phyloP scores from a whole-genome alignment of 2,329 filamentous ascomycete species.

The Acrodontium crateriforme region DNA sequence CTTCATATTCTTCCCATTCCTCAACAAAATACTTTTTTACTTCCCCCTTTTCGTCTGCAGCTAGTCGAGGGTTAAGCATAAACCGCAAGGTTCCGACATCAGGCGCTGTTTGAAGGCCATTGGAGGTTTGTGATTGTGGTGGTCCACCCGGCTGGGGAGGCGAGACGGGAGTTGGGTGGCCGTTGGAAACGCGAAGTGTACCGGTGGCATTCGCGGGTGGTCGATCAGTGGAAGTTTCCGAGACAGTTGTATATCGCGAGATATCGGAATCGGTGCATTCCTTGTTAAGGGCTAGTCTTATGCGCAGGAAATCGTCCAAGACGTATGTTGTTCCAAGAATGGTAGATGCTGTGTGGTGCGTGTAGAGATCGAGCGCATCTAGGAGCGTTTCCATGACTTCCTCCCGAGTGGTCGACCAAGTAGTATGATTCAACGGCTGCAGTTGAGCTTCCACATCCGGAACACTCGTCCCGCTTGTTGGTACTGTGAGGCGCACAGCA shows the following conservation, averaged over 20 bases:
- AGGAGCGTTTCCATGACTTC: conserved; percentile 63
- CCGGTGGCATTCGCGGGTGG: conserved; percentile 14
- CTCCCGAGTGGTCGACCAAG: conserved; percentile 30
- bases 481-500: conserved; percentile 47
- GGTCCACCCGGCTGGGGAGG: conserved; percentile 14
- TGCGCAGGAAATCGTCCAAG: conserved; percentile 66
- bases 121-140: conserved; percentile 5
- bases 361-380: conserved; percentile 85
- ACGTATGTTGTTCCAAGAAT: conserved; percentile 59
- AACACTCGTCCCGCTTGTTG: conserved; percentile 7
- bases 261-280: conserved; percentile 52
- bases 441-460: conserved; percentile 11
- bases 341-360: conserved; percentile 63
- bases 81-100: conserved; percentile 63
- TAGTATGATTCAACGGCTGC: conserved; percentile 32
- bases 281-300: conserved; percentile 77
- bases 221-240: conserved; percentile 10
- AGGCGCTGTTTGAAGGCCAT: conserved; percentile 3
- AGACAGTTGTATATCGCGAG: conserved; percentile 44
- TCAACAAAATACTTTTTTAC: conserved; percentile 57
- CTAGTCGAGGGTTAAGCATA: conserved; percentile 69
- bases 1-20: conserved; percentile 62
- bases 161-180: conserved; percentile 22
- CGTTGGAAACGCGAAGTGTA: conserved; percentile 18
- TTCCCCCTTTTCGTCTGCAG: conserved; percentile 53